phyloP scores from a whole-genome alignment of 108 stramenopile genomes.

The Cylindrotheca fusiformis region DNA sequence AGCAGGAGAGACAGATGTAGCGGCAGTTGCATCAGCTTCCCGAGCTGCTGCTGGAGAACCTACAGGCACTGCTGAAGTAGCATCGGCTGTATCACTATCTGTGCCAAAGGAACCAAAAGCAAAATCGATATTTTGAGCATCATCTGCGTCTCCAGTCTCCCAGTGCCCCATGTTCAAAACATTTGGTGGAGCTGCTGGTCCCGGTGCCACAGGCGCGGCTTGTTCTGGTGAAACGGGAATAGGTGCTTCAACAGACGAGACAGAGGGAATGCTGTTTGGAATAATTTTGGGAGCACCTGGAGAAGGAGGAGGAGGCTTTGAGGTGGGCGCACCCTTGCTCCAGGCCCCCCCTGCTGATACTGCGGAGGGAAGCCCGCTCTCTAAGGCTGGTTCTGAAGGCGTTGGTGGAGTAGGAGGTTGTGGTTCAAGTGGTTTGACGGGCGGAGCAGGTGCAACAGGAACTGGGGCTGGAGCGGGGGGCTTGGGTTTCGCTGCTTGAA shows the following conservation, averaged over 20 bases:
- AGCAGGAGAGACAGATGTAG: constrained; percentile 68
- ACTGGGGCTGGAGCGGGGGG: constrained; percentile 40
- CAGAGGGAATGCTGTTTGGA: constrained; percentile 15
- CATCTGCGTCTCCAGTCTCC: constrained; percentile 71
- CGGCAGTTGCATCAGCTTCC: constrained; percentile 12
- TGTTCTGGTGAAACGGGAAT: constrained; percentile 20
- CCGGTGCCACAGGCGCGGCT: constrained; percentile 19
- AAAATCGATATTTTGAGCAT: constrained; percentile 74
- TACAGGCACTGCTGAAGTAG: constrained; percentile 1
- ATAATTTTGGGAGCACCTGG: constrained; percentile 20
- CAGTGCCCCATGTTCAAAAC: constrained; percentile 89
- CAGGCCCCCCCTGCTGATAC: constrained; percentile 7
- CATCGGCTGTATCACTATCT: constrained; percentile 32
- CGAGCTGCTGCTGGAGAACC: constrained; percentile 27
- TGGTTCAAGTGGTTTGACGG: constrained; percentile 3
- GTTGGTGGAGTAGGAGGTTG: constrained; percentile 2
- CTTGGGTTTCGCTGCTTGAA: constrained; percentile 66
- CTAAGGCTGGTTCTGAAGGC: constrained; percentile 10
- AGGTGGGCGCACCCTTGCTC: constrained; percentile 7
- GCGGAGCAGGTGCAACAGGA: constrained; percentile 29
- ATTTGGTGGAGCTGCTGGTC: constrained; percentile 39
- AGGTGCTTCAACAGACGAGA: constrained; percentile 22
- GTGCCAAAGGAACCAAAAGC: constrained; percentile 80
- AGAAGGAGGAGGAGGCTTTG: constrained; percentile 18
- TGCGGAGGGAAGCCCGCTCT: constrained; percentile 13